Conservation (phyloP, 441 rosid species). For the Viola pubescens region DNA sequence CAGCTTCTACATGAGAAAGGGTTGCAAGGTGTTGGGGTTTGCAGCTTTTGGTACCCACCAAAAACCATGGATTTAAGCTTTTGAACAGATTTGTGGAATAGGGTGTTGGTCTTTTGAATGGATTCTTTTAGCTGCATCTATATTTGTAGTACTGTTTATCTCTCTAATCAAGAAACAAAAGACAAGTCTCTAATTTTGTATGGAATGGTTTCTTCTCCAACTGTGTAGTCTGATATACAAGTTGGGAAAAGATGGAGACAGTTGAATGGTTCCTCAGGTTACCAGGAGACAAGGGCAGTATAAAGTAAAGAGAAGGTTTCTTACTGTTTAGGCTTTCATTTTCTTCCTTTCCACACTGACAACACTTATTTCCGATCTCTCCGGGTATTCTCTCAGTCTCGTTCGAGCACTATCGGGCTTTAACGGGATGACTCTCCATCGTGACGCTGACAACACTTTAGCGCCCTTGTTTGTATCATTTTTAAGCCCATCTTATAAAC, state of each 20-base stretch:
- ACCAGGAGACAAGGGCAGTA: slow-evolving; percentile 20
- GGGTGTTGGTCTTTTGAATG: slow-evolving; percentile 42
- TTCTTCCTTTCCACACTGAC: slow-evolving; percentile 4
- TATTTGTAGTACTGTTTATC: neutral
- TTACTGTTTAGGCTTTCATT: slow-evolving; percentile 2
- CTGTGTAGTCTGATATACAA: slow-evolving; percentile 16
- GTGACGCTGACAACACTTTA: no score
- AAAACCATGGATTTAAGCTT: slow-evolving; percentile 45
- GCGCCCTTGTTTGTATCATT: neutral
- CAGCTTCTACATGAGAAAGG: slow-evolving; percentile 46
- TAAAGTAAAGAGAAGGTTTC: slow-evolving; percentile 14
- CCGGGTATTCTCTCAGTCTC: neutral
- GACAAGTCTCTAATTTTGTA: slow-evolving; percentile 11
- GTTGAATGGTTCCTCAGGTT: slow-evolving; percentile 14
- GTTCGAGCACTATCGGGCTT: no score
- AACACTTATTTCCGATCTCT: slow-evolving; percentile 1
- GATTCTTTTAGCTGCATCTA: slow-evolving; percentile 56
- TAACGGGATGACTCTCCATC: no score
- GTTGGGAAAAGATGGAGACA: slow-evolving; percentile 21
- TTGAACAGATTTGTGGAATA: slow-evolving; percentile 44
- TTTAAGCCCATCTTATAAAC: neutral
- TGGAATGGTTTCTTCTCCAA: slow-evolving; percentile 8
- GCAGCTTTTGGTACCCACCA: slow-evolving; percentile 45
- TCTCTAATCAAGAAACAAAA: slow-evolving; percentile 10
- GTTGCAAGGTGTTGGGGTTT: slow-evolving; percentile 37